phyloP scores from a whole-genome alignment of 1,284 basidiomycete species.

The Ceratobasidium sp. region DNA sequence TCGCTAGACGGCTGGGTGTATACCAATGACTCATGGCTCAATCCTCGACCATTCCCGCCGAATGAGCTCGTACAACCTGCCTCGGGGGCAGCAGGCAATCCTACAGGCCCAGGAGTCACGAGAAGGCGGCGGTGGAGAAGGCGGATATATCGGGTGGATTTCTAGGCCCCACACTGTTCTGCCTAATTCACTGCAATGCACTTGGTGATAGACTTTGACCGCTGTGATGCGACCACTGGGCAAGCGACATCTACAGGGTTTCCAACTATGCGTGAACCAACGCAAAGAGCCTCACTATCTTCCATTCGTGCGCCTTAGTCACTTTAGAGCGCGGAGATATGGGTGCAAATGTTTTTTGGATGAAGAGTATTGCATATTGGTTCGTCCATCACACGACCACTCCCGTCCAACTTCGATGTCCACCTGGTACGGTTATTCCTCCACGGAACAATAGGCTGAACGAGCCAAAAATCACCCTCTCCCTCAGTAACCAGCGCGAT shows the following conservation, averaged over 20 bases:
- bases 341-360: too few relatives aligned
- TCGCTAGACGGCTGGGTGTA: conserved; percentile 79
- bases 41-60: conserved; percentile 61
- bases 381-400: too few relatives aligned
- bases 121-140: conserved; percentile 74
- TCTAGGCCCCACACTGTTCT: neutral
- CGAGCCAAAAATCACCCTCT: too few relatives aligned
- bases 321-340: too few relatives aligned
- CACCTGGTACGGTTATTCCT: too few relatives aligned
- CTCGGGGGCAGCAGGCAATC: conserved; percentile 14
- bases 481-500: too few relatives aligned
- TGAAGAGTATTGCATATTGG: too few relatives aligned
- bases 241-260: neutral
- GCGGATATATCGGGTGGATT: conserved; percentile 64
- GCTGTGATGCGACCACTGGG: neutral
- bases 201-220: conserved; percentile 1
- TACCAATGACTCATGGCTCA: conserved; percentile 77
- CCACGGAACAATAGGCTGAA: too few relatives aligned
- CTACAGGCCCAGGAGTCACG: conserved; percentile 59
- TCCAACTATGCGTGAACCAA: too few relatives aligned
- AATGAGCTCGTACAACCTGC: conserved; percentile 60
- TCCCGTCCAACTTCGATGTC: too few relatives aligned
- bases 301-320: too few relatives aligned
- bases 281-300: too few relatives aligned
- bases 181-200: neutral